Evolutionary conservation across 345 rosid genomes (phyloP), one percentile per base, ranked within the genome.

Genomic region (Cardiospermum halicacabum): DNA sequence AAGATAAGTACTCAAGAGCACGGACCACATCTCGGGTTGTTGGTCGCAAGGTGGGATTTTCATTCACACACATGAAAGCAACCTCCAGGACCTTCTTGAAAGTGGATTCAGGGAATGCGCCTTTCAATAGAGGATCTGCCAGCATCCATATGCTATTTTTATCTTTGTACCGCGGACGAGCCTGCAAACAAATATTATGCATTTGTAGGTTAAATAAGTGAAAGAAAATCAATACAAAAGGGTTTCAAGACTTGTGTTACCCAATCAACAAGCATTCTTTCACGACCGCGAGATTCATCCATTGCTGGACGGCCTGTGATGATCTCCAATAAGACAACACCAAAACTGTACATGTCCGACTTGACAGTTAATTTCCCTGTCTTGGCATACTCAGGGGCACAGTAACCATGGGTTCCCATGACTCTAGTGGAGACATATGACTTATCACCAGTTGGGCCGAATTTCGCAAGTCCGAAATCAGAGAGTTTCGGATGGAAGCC

Each of bases 381-480:
- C 9, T 4, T 32, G 2, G 80, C 84, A 60, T 84, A 89, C 72
- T 89, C 96, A 0, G 91, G 96, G 50, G 93, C 91, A 36, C 96
- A 89, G 56, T 89, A 86, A 24, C 91, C 96, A 1, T 72, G 81
- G 32, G 91, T 84, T 26, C 96, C 93, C 88, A 89, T 84, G 36
- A 84, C 78, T 67, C 85, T 75, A 16, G 92, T 86, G 43, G 91
- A 72, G 60, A 89, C 89, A 68, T 86, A 81, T 25, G 91, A 69
- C 70, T 51, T 78, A 34, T 79, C 89, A 39, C 69, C 83, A 0
- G 19, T 71, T 1, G 91, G 96, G 62, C 85, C 89, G 32, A 86
- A 83, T 70, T 89, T 89, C 1, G 96, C 91, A 0, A 89, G 84
- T 25, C 96, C 93, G 32, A 89, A 89, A 73, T 85, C 91, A 32